Conservation (phyloP, 306 rosid species). For the peach (Prunus persica) region DNA sequence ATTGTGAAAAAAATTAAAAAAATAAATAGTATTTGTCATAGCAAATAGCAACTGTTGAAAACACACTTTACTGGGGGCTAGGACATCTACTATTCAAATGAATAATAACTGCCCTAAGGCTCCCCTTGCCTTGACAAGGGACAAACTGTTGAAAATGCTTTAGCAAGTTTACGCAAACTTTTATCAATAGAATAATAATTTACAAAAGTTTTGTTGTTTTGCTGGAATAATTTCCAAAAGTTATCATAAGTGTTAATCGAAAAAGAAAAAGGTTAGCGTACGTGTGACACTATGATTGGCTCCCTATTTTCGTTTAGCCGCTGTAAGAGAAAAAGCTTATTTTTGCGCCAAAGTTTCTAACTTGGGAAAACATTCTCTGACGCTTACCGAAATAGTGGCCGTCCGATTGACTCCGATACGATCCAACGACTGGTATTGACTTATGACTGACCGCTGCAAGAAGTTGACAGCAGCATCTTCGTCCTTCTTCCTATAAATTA, state of each 20-base stretch:
- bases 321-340: neutral
- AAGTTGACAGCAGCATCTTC: slow-evolving; percentile 11
- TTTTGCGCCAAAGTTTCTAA: neutral
- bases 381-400: slow-evolving; percentile 13
- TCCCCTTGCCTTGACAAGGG: too few relatives aligned
- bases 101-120: too few relatives aligned
- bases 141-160: too few relatives aligned
- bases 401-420: slow-evolving; percentile 9
- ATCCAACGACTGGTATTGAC: slow-evolving; percentile 24
- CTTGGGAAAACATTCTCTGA: neutral
- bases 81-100: accelerated
- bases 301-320: neutral
- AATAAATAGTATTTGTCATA: too few relatives aligned
- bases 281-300: neutral
- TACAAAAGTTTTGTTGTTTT: too few relatives aligned
- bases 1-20: too few relatives aligned
- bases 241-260: neutral
- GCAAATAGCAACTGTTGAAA: too few relatives aligned
- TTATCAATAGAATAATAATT: too few relatives aligned
- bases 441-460: slow-evolving; percentile 21
- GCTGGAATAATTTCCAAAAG: neutral
- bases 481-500: neutral
- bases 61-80: too few relatives aligned
- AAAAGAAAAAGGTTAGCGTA: neutral
- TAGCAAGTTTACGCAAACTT: neutral